phyloP scores from a whole-genome alignment of 345 rosid species.

The Populus pruinosa region DNA sequence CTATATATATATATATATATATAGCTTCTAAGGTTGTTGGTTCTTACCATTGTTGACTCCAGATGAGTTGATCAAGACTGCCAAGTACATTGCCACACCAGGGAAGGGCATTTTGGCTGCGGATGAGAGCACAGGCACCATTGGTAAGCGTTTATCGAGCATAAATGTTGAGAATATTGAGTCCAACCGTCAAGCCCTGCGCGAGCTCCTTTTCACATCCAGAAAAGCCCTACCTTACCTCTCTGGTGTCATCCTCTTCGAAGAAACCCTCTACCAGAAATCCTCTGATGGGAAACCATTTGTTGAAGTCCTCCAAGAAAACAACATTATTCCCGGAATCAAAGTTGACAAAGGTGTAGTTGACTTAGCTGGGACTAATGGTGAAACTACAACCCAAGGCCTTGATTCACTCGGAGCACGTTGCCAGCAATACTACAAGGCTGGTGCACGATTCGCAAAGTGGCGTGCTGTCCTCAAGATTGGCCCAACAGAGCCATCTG shows the following conservation, averaged over 20 bases:
- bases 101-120: slow-evolving; percentile 96
- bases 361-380: slow-evolving; percentile 75
- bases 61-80: slow-evolving; percentile 89
- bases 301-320: slow-evolving; percentile 76
- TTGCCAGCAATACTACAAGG: slow-evolving; percentile 86
- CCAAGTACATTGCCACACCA: slow-evolving; percentile 88
- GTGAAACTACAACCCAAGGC: slow-evolving; percentile 95
- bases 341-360: slow-evolving; percentile 96
- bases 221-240: slow-evolving; percentile 64
- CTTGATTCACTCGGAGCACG: slow-evolving; percentile 75
- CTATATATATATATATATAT: not conserved
- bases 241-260: slow-evolving; percentile 93
- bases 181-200: slow-evolving; percentile 90
- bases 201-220: slow-evolving; percentile 88
- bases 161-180: slow-evolving; percentile 88
- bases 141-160: slow-evolving; percentile 87
- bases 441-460: slow-evolving; percentile 91
- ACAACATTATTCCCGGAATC: slow-evolving; percentile 77
- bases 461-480: slow-evolving; percentile 97
- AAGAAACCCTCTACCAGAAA: slow-evolving; percentile 93
- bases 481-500: slow-evolving; percentile 76
- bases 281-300: slow-evolving; percentile 72
- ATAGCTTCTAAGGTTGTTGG: not conserved
- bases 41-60: slow-evolving; percentile 9
- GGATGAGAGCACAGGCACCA: slow-evolving; percentile 96